phyloP scores from a whole-genome alignment of 2,329 filamentous ascomycete genomes.

The Fusarium incarnatum region DNA sequence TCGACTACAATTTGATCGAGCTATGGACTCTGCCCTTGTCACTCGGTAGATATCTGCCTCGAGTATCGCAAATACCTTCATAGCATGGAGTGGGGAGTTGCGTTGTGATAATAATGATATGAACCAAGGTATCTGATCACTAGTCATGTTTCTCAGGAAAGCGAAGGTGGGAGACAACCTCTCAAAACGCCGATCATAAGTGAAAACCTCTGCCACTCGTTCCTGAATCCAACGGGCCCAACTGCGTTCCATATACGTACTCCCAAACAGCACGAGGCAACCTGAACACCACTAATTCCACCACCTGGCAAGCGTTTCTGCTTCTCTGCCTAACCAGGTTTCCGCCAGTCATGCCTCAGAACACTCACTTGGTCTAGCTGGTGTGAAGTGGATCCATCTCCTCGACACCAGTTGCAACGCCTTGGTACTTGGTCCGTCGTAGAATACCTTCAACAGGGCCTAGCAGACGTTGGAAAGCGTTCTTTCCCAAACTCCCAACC shows the following conservation, averaged over 20 bases:
- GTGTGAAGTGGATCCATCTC: constrained; percentile 74
- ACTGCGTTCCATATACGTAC: constrained; percentile 21
- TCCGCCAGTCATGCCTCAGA: background rate
- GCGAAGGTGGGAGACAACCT: constrained; percentile 49
- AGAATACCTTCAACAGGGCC: constrained; percentile 96
- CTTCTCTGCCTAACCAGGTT: constrained; percentile 4
- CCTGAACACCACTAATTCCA: constrained; percentile 21
- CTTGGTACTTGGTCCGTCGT: constrained; percentile 77
- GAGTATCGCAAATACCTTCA: constrained; percentile 2
- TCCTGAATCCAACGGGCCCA: constrained; percentile 30
- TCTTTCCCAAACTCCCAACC: constrained; percentile 90
- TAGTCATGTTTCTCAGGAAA: constrained; percentile 52
- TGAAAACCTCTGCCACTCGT: constrained; percentile 36
- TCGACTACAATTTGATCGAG: background rate
- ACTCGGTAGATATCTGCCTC: background rate
- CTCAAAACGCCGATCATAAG: constrained; percentile 46
- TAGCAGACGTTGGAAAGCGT: constrained; percentile 91
- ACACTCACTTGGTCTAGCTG: constrained; percentile 36
- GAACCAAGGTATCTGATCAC: constrained; percentile 53
- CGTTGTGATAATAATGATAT: constrained; percentile 34
- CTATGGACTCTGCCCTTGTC: background rate
- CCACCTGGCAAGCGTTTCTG: constrained; percentile 6
- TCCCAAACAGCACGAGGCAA: constrained; percentile 20
- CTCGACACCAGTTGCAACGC: constrained; percentile 71
- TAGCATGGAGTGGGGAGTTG: constrained; percentile 12